Percentiles rank a stretch among this genome's conserved stretches.
These are phyloP conservation scores for Exophiala sp. DNA, from an alignment of 2,329 filamentous ascomycete genomes.

Conservation along the genomic window DNA sequence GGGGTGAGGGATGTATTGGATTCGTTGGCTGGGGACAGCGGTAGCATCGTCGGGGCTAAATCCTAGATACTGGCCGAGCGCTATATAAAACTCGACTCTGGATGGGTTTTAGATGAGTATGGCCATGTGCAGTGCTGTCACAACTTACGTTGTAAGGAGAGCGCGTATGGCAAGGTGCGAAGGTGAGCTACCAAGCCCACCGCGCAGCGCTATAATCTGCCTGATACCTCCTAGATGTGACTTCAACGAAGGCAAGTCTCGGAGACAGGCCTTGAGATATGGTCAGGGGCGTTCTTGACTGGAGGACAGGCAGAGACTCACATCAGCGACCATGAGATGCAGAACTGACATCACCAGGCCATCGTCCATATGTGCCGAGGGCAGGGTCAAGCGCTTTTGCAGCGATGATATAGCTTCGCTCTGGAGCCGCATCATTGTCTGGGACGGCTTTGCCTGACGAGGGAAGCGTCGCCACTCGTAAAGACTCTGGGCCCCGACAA, in stretches of 20 bases:
- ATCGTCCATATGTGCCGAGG: constrained; percentile 16
- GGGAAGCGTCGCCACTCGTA: constrained; percentile 21
- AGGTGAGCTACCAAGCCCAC: constrained; percentile 12
- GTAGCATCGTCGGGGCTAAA: constrained; percentile 11
- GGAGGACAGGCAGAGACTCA: constrained; percentile 3
- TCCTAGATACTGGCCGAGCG: constrained; percentile 17
- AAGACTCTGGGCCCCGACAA: constrained; percentile 19
- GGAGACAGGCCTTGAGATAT: constrained; percentile 7
- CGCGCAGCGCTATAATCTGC: constrained; percentile 18
- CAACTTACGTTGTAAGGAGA: constrained; percentile 15
- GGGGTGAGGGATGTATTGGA: constrained; percentile 16
- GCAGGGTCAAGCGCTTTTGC: constrained; percentile 14
- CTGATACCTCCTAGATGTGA: constrained; percentile 14
- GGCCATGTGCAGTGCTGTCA: neutral
- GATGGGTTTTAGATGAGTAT: neutral
- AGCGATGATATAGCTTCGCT: constrained; percentile 16
- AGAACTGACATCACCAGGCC: constrained; percentile 16
- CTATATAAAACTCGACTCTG: constrained; percentile 21
- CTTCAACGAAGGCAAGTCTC: constrained; percentile 15
- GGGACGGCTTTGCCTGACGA: constrained; percentile 8
- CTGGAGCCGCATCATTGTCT: constrained; percentile 10
- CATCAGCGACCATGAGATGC: constrained; percentile 21
- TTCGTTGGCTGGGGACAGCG: constrained; percentile 10
- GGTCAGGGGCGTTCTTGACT: neutral
- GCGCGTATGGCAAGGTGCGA: constrained; percentile 15